Percentiles rank a stretch among this genome's conserved stretches.
These are phyloP conservation scores for Globisporangium heterothallicum DNA, from an alignment of 352 stramenopile genomes.

Conservation along the genomic window DNA sequence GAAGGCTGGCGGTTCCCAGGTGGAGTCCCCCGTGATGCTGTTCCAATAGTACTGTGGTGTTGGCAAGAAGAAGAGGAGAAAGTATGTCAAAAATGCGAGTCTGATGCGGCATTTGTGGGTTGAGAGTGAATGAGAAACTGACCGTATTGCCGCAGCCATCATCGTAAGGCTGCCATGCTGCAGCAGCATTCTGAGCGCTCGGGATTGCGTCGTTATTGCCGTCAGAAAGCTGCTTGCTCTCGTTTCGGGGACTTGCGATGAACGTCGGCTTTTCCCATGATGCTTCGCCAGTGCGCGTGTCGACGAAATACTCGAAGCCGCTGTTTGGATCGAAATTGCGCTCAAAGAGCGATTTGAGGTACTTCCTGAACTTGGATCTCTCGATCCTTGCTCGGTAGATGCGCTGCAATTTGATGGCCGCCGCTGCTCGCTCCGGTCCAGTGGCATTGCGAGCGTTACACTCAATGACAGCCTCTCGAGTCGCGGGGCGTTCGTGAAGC, in stretches of 20 bases:
- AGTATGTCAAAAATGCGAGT: no score
- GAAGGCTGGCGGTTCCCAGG: slow-evolving; percentile 52
- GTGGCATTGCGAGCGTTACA: slow-evolving; percentile 53
- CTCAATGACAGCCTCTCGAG: slow-evolving; percentile 16
- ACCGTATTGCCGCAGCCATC: slow-evolving; percentile 63
- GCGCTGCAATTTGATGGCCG: slow-evolving; percentile 58
- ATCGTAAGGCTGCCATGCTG: slow-evolving; percentile 51
- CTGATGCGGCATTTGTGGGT: not conserved
- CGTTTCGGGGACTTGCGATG: slow-evolving; percentile 10
- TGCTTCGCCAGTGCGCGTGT: slow-evolving; percentile 52
- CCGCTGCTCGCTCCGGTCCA: slow-evolving; percentile 47
- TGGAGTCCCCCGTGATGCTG: slow-evolving; percentile 49
- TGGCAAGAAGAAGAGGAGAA: not conserved
- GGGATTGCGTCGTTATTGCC: slow-evolving; percentile 9
- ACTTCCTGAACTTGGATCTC: slow-evolving; percentile 48
- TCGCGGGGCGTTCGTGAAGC: slow-evolving; percentile 21
- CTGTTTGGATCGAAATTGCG: slow-evolving; percentile 37
- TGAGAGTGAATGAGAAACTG: slow-evolving; percentile 7
- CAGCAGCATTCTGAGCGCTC: slow-evolving; percentile 1
- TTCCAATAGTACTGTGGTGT: slow-evolving; percentile 66
- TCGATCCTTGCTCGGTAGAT: slow-evolving; percentile 66
- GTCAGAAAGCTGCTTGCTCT: not conserved
- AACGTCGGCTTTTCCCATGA: slow-evolving; percentile 47
- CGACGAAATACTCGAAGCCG: slow-evolving; percentile 52
- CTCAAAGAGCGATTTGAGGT: slow-evolving; percentile 53